Base-by-base conservation (phyloP, 2,329 filamentous ascomycete genomes). In the Xylaria hypoxylon region DNA sequence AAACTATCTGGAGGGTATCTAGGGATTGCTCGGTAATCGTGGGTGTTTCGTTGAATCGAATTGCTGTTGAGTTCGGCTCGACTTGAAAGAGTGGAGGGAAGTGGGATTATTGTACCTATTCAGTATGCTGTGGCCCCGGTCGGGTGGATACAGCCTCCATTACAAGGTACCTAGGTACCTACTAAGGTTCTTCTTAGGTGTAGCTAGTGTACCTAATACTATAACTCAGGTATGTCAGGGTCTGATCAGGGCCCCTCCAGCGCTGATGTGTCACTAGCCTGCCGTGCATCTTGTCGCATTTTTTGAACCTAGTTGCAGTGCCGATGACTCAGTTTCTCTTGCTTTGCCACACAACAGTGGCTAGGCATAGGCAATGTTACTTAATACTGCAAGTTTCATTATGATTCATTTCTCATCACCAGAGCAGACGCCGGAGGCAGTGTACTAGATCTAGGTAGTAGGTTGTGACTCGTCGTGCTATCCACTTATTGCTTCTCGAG, bases 351-450 rank as follows among this genome's bases (percentile, higher is more conserved):
- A 58, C 5, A 19, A 22, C 26, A 38, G 53, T 50, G 31, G 31
- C 56, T 48, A 48, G 24, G n/a, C 35, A 24, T n/a, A n/a, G n/a
- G n/a, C n/a, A 47, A 13, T 26, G 60, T 28, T 44, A 50, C 50
- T 6, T 5, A 33, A 13, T 13, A 13, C 2, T 22, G 2, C 6
- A 53, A 17, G 22, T 42, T 24, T 31, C 59, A 33, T 26, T 57
- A 68, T 68, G 66, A 68, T 65, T 68, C 66, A 68, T 68, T 59
- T 63, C 44, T 53, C 38, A 60, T 66, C 65, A 68, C 33, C 24
- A 50, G 52, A n/a, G n/a, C n/a, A n/a, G n/a, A n/a, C 65, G 64
- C 22, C 26, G 53, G 57, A 24, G 60, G 51, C 64, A n/a, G 45
- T 50, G 60, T 51, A n/a, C n/a, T n/a, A n/a, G n/a, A n/a, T n/a